A percentile compares a stretch with the other conserved stretches of the same genome.
Evolutionary conservation across 305 asterid species (phyloP).

Genomic region (Fraxinus ornus): DNA sequence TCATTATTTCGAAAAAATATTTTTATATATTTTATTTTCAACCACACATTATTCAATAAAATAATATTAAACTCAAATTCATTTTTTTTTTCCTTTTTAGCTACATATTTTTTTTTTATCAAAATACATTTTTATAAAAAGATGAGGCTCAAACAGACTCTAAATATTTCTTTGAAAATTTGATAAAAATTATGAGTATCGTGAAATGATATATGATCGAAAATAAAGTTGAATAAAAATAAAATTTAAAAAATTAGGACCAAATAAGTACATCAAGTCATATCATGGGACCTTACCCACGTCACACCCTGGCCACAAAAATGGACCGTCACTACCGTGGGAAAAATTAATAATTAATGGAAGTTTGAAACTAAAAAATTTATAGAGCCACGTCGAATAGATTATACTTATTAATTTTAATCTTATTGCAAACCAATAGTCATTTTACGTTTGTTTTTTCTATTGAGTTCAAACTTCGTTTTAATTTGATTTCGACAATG

Average conservation of each 20-base stretch:
- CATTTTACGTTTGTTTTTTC: neutral
- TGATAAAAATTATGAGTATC: too few species aligned
- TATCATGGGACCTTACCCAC: neutral
- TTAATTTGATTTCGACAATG: neutral
- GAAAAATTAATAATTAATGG: neutral
- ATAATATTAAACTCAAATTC: too few species aligned
- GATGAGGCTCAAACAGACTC: neutral
- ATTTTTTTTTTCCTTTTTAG: neutral
- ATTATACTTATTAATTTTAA: neutral
- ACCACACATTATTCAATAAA: too few species aligned
- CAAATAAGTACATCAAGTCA: neutral
- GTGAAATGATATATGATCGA: too few species aligned
- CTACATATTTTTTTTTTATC: neutral
- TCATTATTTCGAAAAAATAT: too few species aligned
- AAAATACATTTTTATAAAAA: too few species aligned
- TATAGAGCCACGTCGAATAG: neutral
- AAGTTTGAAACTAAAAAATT: neutral
- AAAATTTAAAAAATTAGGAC: too few species aligned
- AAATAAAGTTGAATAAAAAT: too few species aligned
- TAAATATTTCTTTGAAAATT: too few species aligned
- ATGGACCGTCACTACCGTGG: constrained; percentile 14
- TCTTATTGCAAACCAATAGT: neutral
- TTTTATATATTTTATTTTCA: too few species aligned
- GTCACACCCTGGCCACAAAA: neutral
- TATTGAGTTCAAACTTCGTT: neutral